Evolutionary conservation across 2,329 filamentous ascomycete genomes (phyloP), one percentile per base, ranked within the genome.

Genomic region (Coniella vitis): DNA sequence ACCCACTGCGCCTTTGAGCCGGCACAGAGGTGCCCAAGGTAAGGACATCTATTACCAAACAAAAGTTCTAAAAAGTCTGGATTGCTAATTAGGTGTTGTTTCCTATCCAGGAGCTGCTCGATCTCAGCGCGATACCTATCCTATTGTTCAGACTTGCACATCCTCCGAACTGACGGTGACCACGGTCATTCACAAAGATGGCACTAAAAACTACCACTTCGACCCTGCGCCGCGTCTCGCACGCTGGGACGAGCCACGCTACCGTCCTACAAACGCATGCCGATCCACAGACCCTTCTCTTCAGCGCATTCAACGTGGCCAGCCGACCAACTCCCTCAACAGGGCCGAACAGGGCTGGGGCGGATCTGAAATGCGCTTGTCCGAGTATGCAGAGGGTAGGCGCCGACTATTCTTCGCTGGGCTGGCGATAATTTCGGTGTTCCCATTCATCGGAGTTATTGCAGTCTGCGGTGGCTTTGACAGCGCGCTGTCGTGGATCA

Each of bases 401-500:
- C 67, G 68, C 16, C 58, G 56, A 3, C 47, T 51, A 0, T 67
- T 70, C 45, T 77, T 75, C 54, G 55, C 61, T 8, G 38, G 58
- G 12, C 66, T 75, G 52, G 56, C 68, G 38, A 25, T 61, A 0
- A 40, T 73, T 37, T 69, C 68, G 16, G 47, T 71, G 1, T 65
- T 78, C n/a, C 75, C 75, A 0, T 71, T 78, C 41, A 59, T 74
- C 9, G 68, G 72, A 0, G 50, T 74, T 0, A 56, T 76, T 7
- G 69, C 71, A 1, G 63, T 75, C 21, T 62, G 58, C 9, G 72
- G 73, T 10, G 65, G 61, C 12, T 70, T 77, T 39, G 67, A 75
- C 54, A 61, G 63, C 1, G 67, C 67, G 0, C 65, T 78, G 22
- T 67, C 67, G 7, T 78, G 74, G 74, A 69, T 67, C 45, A 75